A percentile compares a stretch with the other conserved stretches of the same genome.
Conservation (phyloP, 2,329 filamentous ascomycete species). For the Exutisphaerella laricina region DNA sequence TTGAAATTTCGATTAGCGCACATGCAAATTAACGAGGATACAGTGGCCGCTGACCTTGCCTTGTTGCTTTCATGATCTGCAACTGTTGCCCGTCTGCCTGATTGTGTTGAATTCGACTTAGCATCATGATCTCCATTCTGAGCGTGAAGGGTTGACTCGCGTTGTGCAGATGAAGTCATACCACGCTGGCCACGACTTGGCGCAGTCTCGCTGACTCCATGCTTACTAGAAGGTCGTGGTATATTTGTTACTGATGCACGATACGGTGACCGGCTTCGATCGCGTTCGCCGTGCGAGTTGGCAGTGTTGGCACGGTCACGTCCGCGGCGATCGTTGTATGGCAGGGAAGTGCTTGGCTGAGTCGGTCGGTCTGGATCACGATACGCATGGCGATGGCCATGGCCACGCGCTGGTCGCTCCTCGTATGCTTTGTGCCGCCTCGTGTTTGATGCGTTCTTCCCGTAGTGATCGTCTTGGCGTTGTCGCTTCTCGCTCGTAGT, state of each 20-base stretch:
- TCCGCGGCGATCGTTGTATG: conserved; percentile 9
- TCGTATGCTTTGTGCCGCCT: conserved; percentile 60
- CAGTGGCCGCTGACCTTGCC: conserved; percentile 13
- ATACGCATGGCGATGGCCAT: conserved; percentile 29
- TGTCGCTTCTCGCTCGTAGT: conserved; percentile 57
- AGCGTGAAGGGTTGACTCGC: conserved; percentile 16
- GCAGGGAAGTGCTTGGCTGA: conserved; percentile 11
- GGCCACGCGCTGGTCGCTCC: conserved; percentile 37
- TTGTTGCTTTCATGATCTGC: conserved; percentile 3
- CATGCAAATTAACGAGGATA: neutral
- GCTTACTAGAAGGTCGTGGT: conserved; percentile 11
- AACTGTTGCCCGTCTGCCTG: conserved; percentile 6
- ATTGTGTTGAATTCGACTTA: conserved; percentile 13
- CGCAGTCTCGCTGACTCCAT: conserved; percentile 12
- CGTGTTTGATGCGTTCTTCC: conserved; percentile 49
- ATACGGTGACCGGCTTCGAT: conserved; percentile 27
- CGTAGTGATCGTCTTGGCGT: conserved; percentile 56
- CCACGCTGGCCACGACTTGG: conserved; percentile 12
- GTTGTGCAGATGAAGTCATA: conserved; percentile 16
- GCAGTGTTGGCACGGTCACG: conserved; percentile 8
- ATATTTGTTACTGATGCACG: conserved; percentile 12
- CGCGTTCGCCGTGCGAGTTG: conserved; percentile 10
- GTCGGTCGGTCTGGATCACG: conserved; percentile 41
- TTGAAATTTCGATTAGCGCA: conserved; percentile 4
- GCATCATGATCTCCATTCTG: conserved; percentile 14